Evolutionary conservation across 2,329 filamentous ascomycete genomes (phyloP).

Genomic region (Nigrospora sphaerica): DNA sequence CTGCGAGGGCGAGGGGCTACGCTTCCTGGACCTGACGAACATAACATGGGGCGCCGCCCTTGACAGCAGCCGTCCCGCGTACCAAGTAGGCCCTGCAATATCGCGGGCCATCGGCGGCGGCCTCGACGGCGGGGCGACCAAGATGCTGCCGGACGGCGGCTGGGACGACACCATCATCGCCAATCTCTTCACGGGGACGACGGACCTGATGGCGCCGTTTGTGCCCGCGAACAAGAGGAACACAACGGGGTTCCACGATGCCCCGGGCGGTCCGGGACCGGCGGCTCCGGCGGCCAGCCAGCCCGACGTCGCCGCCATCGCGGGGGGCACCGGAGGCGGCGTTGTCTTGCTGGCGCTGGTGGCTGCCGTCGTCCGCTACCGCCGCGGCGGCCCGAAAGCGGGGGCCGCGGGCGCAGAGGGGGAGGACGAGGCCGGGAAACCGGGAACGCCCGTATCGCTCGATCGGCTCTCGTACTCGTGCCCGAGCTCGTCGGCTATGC

Average conservation of each 20-base stretch:
- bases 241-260: background rate
- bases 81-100: slow-evolving; percentile 16
- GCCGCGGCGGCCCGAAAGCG: background rate
- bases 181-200: slow-evolving; percentile 2
- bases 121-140: slow-evolving; percentile 2
- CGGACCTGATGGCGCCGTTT: slow-evolving; percentile 1
- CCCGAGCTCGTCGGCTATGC: background rate
- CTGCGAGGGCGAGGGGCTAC: slow-evolving; percentile 26
- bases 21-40: slow-evolving; percentile 21
- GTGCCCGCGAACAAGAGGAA: background rate
- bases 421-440: background rate
- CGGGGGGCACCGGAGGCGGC: background rate
- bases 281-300: background rate
- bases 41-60: slow-evolving; percentile 22
- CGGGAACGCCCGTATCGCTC: background rate
- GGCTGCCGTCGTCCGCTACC: background rate
- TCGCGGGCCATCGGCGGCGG: slow-evolving; percentile 19
- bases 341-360: background rate
- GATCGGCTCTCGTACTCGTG: no score
- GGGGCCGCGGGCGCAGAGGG: background rate
- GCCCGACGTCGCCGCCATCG: slow-evolving; percentile 2
- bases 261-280: background rate
- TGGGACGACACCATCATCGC: slow-evolving; percentile 2
- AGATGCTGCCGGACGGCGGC: background rate
- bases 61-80: slow-evolving; percentile 13